Evolutionary conservation across 495 filamentous ascomycete genomes (phyloP).

Genomic region (Aspergillus leporis): DNA sequence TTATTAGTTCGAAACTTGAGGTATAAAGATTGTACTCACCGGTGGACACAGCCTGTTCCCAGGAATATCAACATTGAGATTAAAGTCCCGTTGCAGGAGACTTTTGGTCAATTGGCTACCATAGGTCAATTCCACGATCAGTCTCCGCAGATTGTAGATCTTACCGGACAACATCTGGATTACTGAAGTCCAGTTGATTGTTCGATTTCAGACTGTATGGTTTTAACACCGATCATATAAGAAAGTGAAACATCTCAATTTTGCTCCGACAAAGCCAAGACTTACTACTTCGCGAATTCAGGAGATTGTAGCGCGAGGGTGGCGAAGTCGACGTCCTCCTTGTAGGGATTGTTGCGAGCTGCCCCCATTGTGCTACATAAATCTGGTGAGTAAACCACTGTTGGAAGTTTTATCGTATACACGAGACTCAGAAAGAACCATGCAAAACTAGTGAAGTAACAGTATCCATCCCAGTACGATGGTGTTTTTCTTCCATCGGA

Average conservation of each 20-base stretch:
- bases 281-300: constrained; percentile 59
- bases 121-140: constrained; percentile 8
- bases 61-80: constrained; percentile 67
- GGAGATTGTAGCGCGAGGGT: constrained; percentile 56
- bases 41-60: constrained; percentile 87
- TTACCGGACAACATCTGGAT: constrained; percentile 73
- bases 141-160: constrained; percentile 9
- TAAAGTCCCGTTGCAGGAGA: constrained; percentile 74
- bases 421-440: neutral
- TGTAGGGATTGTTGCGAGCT: constrained; percentile 52
- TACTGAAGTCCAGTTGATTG: constrained; percentile 75
- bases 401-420: neutral
- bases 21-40: constrained; percentile 42
- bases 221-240: constrained; percentile 12
- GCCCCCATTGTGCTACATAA: constrained; percentile 29
- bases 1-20: neutral
- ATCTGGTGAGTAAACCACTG: neutral
- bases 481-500: neutral
- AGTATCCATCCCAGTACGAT: neutral
- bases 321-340: constrained; percentile 62
- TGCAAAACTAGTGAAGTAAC: neutral
- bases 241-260: constrained; percentile 3
- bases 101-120: constrained; percentile 75
- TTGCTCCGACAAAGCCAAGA: constrained; percentile 11
- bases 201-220: constrained; percentile 54